These are phyloP conservation scores for Coleophoma eucalyptorum DNA, from an alignment of 2,329 filamentous ascomycete genomes.

Conservation along the genomic window DNA sequence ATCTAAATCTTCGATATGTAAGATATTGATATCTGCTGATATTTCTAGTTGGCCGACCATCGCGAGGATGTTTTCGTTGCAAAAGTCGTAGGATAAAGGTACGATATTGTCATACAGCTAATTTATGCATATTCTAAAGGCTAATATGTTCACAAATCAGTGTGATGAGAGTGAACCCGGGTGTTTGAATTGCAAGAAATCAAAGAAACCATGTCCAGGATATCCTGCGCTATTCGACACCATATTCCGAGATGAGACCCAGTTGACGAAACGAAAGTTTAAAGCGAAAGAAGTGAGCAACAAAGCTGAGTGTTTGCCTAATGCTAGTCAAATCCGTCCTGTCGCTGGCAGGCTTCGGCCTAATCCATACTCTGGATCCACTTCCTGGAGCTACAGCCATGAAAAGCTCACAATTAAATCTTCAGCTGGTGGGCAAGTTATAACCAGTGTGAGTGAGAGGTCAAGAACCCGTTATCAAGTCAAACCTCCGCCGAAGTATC, in stretches of 20 bases:
- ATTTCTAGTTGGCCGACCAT: conserved; percentile 47
- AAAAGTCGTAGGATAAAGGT: conserved; percentile 68
- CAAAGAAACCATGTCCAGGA: conserved; percentile 55
- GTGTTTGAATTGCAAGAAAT: conserved; percentile 59
- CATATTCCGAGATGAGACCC: conserved; percentile 66
- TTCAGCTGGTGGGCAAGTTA: neutral
- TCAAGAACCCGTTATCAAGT: conserved; percentile 18
- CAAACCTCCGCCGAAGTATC: neutral
- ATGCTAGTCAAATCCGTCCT: neutral
- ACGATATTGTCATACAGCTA: conserved; percentile 21
- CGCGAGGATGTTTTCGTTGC: conserved; percentile 66
- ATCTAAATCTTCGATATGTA: too few relatives aligned
- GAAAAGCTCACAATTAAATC: too few relatives aligned
- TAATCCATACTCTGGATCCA: neutral
- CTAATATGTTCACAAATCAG: conserved; percentile 31
- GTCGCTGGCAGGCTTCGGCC: neutral
- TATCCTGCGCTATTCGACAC: conserved; percentile 66
- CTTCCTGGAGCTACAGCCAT: neutral
- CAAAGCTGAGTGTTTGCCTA: neutral
- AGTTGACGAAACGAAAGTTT: conserved; percentile 58
- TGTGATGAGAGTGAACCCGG: conserved; percentile 61
- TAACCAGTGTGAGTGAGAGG: conserved; percentile 11
- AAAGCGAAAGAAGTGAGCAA: conserved; percentile 35
- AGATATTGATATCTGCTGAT: too few relatives aligned
- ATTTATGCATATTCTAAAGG: neutral